Evolutionary conservation across 2,329 filamentous ascomycete genomes (phyloP).

Genomic region (Fusarium equiseti): DNA sequence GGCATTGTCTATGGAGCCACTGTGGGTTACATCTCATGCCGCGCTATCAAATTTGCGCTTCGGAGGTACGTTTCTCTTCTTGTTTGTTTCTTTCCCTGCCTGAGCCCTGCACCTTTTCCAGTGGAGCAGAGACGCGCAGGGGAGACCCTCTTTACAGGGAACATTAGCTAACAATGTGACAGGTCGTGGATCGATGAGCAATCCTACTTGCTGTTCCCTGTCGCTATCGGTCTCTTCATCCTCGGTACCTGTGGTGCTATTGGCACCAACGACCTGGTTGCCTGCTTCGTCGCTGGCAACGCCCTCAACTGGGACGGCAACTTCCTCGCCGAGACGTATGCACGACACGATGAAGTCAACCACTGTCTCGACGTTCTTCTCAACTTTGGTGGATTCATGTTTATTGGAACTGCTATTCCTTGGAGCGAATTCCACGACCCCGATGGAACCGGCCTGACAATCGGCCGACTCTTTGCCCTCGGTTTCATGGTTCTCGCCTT

Average conservation of each 20-base stretch:
- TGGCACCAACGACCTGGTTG: constrained; percentile 70
- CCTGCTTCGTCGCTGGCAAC: constrained; percentile 70
- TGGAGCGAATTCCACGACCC: constrained; percentile 68
- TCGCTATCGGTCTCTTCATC: constrained; percentile 66
- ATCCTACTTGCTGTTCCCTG: constrained; percentile 65
- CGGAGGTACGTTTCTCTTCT: constrained; percentile 40
- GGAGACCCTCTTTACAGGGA: background rate
- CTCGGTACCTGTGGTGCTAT: constrained; percentile 68
- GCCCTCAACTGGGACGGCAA: constrained; percentile 72
- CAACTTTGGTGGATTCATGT: constrained; percentile 72
- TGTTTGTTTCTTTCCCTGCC: background rate
- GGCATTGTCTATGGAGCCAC: constrained; percentile 64
- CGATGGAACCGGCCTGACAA: constrained; percentile 64
- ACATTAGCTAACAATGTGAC: background rate
- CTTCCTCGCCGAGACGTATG: constrained; percentile 67
- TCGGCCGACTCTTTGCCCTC: constrained; percentile 62
- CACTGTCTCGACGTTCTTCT: constrained; percentile 67
- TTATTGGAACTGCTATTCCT: constrained; percentile 67
- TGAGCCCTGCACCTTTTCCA: background rate
- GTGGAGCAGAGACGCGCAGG: background rate
- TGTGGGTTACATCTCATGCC: constrained; percentile 61
- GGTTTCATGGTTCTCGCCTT: constrained; percentile 66
- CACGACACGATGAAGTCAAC: constrained; percentile 72
- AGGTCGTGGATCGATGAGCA: constrained; percentile 68
- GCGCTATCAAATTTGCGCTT: constrained; percentile 59